Evolutionary conservation across 257 asterid species (phyloP).

Genomic region (Solanum chiquidenum): DNA sequence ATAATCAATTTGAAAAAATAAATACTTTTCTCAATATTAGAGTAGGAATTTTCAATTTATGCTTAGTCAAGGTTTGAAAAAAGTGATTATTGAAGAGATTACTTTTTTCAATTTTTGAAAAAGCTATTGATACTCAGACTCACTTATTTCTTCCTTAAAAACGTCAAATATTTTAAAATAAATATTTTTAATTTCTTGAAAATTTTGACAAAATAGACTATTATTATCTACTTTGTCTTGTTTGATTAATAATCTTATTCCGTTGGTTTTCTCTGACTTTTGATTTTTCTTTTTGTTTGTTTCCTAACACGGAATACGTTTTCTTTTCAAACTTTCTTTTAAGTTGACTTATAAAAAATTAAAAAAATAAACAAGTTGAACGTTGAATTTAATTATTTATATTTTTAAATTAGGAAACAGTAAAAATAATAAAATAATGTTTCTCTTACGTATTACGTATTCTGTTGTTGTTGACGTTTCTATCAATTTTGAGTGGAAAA

Average conservation of each 20-base stretch:
- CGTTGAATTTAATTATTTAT: neutral
- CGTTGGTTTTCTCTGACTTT: neutral
- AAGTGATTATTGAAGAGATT: neutral
- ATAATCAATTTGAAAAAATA: neutral
- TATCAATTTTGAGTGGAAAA: neutral
- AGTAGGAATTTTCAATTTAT: neutral
- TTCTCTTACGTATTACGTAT: neutral
- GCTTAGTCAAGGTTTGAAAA: neutral
- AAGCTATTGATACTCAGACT: neutral
- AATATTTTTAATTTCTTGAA: neutral
- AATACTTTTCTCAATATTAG: neutral
- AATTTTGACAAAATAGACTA: neutral
- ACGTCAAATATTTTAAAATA: neutral
- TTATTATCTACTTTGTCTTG: neutral
- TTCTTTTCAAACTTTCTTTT: neutral
- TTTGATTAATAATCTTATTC: neutral
- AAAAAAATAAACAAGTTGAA: neutral
- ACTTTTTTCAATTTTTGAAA: neutral
- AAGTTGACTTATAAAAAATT: neutral
- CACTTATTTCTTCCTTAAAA: neutral
- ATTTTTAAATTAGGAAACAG: neutral
- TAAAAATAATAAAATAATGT: neutral
- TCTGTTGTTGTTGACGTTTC: neutral
- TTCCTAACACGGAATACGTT: neutral
- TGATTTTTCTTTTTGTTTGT: neutral